These are phyloP conservation scores for Microthyrium microscopicum DNA, from an alignment of 2,329 filamentous ascomycete genomes.

Conservation along the genomic window DNA sequence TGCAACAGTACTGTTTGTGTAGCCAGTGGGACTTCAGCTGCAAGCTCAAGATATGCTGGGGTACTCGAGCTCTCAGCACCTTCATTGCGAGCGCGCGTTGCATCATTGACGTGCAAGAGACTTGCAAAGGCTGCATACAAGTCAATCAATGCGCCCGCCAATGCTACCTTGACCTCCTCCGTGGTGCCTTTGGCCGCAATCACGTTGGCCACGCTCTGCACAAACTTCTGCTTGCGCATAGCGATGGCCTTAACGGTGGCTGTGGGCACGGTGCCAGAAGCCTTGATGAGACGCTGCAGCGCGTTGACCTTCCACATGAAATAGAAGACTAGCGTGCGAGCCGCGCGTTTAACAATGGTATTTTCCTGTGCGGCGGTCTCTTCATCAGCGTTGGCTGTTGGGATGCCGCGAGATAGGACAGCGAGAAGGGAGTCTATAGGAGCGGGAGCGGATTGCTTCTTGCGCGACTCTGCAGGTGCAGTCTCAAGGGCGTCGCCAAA, in stretches of 20 bases:
- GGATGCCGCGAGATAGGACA: slow-evolving; percentile 57
- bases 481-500: slow-evolving; percentile 60
- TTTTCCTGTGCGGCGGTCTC: slow-evolving; percentile 65
- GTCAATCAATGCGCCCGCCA: slow-evolving; percentile 65
- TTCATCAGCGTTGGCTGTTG: slow-evolving; percentile 30
- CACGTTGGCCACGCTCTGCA: slow-evolving; percentile 30
- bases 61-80: slow-evolving; percentile 22
- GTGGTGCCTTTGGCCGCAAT: slow-evolving; percentile 40
- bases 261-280: slow-evolving; percentile 27
- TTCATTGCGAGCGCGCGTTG: slow-evolving; percentile 13
- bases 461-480: slow-evolving; percentile 24
- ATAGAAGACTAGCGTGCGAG: slow-evolving; percentile 67
- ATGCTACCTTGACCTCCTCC: slow-evolving; percentile 61
- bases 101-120: slow-evolving; percentile 37
- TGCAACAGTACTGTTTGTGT: slow-evolving; percentile 51
- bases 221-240: slow-evolving; percentile 34
- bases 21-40: slow-evolving; percentile 50
- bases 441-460: slow-evolving; percentile 16
- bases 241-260: slow-evolving; percentile 42
- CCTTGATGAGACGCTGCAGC: slow-evolving; percentile 1
- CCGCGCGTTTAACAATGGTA: slow-evolving; percentile 56
- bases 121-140: slow-evolving; percentile 65
- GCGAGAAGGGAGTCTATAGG: slow-evolving; percentile 52
- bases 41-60: slow-evolving; percentile 42
- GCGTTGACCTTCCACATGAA: slow-evolving; percentile 80